These are phyloP conservation scores for Eucalyptus erythrocorys DNA, from an alignment of 345 rosid species.

Conservation along the genomic window DNA sequence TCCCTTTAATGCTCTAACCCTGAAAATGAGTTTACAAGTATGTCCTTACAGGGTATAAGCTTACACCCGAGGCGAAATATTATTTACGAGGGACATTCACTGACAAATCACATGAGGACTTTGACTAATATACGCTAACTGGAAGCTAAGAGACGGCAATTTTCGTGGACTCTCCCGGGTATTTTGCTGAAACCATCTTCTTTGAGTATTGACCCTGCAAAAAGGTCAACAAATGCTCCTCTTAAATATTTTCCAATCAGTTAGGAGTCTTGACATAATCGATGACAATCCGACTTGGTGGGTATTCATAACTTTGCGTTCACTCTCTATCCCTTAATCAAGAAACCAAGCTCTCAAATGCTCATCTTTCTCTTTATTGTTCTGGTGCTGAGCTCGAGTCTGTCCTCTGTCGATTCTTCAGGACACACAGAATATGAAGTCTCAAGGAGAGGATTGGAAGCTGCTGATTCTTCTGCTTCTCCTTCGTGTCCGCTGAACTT, in stretches of 20 bases:
- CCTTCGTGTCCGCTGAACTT: conserved; percentile 57
- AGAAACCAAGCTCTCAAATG: neutral
- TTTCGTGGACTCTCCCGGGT: neutral
- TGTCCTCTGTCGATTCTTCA: neutral
- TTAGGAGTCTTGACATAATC: neutral
- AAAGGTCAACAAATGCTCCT: neutral
- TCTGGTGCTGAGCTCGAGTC: neutral
- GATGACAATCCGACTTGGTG: neutral
- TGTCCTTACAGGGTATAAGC: neutral
- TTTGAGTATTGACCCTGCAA: neutral
- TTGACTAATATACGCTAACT: neutral
- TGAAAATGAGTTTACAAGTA: neutral
- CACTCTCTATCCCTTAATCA: neutral
- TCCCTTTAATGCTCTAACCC: neutral
- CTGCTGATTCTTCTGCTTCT: neutral
- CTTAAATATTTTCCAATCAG: neutral
- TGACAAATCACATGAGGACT: neutral
- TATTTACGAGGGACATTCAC: neutral
- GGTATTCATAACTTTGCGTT: neutral
- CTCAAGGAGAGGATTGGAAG: neutral
- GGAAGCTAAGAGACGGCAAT: neutral
- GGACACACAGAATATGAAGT: neutral
- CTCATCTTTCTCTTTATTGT: neutral
- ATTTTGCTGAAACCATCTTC: neutral
- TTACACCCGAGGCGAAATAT: neutral